Base-by-base conservation (phyloP, 1,284 basidiomycete species). In the Marasmius sp. region DNA sequence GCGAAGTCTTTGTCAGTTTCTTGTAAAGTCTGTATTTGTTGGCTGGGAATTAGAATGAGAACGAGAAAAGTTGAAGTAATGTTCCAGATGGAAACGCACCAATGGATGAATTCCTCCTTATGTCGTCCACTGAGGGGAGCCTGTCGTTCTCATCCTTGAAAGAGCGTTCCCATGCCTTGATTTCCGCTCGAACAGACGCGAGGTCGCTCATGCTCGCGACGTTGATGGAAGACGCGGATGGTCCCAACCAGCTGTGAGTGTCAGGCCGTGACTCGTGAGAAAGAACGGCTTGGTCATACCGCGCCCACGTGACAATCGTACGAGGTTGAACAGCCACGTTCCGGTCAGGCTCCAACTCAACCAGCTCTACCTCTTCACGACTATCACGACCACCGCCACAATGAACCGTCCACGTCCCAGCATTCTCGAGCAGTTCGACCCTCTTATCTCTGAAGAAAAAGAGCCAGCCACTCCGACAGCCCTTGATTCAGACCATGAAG, bases 11-110 rank as follows among this genome's bases (percentile, higher is more conserved):
- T 56, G 82, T 83, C 33, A 94, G 81, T 61, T 84, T 86, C 77
- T 93, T 93, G 80, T 95, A 94, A 41, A 87, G 81, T 68, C 85
- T 91, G 78, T 95, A 95, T 73, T 91, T 92, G 64, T 86, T 83
- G 59, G 89, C 93, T 95, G 70, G 59, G 61, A 64, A 63, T 41
- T 61, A 51, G 64, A 62, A 60, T 61, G 70, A 64, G 72, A 66
- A 70, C 65, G 60, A 64, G 62, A 41, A 62, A 43, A 62, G 55
- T 47, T 38, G 49, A 60, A 63, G 63, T 34, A 51, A 61, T 48
- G 61, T 39, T 58, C 59, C 52, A 56, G 43, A 9, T 16, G 18
- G 20, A 9, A 59, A 78, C 87, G 66, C 66, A 95, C 94, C 90
- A 65, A 95, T 90, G 60, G 75, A 72, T 18, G 86, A 84, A 59